A percentile compares a stretch with the other conserved stretches of the same genome.
These are phyloP conservation scores for Lactarius vividus DNA, from an alignment of 768 basidiomycete species.

Conservation along the genomic window DNA sequence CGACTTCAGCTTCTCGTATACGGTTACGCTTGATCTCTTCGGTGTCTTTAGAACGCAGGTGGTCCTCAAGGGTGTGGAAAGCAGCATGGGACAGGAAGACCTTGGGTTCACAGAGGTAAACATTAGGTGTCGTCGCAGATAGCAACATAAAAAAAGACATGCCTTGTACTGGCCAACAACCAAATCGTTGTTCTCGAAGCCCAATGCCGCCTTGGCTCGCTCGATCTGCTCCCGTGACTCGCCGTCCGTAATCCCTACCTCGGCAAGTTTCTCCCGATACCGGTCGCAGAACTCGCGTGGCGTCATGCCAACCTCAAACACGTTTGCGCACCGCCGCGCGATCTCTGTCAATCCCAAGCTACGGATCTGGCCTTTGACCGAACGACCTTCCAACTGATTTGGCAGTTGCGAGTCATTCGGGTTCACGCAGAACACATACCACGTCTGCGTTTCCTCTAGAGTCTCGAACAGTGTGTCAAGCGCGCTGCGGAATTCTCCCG, in stretches of 20 bases:
- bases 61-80: constrained; percentile 88
- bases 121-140: not conserved
- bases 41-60: constrained; percentile 74
- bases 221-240: constrained; percentile 57
- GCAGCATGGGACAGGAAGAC: constrained; percentile 84
- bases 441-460: constrained; percentile 83
- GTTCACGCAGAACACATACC: constrained; percentile 91
- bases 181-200: constrained; percentile 65
- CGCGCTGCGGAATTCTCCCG: constrained; percentile 84
- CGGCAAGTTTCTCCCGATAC: constrained; percentile 66
- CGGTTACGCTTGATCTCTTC: constrained; percentile 85
- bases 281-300: constrained; percentile 83
- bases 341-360: constrained; percentile 79
- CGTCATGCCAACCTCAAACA: constrained; percentile 84
- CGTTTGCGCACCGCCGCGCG: constrained; percentile 57
- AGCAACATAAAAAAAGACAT: constrained; percentile 27
- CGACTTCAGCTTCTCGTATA: constrained; percentile 70
- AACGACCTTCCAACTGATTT: constrained; percentile 88
- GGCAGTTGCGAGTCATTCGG: constrained; percentile 95
- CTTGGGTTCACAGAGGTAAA: constrained; percentile 41
- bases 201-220: constrained; percentile 54
- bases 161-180: constrained; percentile 86
- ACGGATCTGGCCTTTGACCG: constrained; percentile 89
- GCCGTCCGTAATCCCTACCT: constrained; percentile 57
- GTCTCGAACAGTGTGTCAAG: constrained; percentile 85